A percentile compares a stretch with the other conserved stretches of the same genome.
Conservation (phyloP, 306 rosid genomes). For the Medicago arabica region DNA sequence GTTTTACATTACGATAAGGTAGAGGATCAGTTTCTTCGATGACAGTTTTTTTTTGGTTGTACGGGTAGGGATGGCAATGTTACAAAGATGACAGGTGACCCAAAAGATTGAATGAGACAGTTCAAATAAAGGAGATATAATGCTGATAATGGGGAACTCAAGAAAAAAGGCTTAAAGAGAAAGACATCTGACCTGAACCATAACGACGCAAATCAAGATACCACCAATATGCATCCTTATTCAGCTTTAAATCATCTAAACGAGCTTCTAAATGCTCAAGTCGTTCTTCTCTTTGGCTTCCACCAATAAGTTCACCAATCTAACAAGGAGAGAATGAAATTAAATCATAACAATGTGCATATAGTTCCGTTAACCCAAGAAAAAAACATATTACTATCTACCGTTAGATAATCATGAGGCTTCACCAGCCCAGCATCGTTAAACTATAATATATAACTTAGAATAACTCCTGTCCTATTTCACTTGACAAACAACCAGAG, state of each 20-base stretch:
- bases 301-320: constrained; percentile 99
- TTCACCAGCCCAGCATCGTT: constrained; percentile 13
- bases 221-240: constrained; percentile 92
- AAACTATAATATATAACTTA: background rate
- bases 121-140: constrained; percentile 3
- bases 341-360: constrained; percentile 15
- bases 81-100: background rate
- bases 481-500: background rate
- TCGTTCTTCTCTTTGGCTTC: constrained; percentile 98
- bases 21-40: background rate
- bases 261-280: constrained; percentile 83
- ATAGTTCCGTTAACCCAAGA: constrained; percentile 7
- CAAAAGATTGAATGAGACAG: constrained; percentile 4
- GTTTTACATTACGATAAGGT: background rate
- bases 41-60: background rate
- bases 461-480: constrained; percentile 13
- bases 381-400: background rate
- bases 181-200: constrained; percentile 77
- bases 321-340: constrained; percentile 39
- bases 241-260: constrained; percentile 80
- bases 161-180: constrained; percentile 27
- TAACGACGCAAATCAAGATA: constrained; percentile 98
- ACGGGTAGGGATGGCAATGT: background rate
- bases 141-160: background rate
- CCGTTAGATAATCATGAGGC: background rate